A percentile compares a stretch with the other conserved stretches of the same genome.
Conservation (phyloP, 192 early-diverging fungal genomes). For the Coemansia sp. region DNA sequence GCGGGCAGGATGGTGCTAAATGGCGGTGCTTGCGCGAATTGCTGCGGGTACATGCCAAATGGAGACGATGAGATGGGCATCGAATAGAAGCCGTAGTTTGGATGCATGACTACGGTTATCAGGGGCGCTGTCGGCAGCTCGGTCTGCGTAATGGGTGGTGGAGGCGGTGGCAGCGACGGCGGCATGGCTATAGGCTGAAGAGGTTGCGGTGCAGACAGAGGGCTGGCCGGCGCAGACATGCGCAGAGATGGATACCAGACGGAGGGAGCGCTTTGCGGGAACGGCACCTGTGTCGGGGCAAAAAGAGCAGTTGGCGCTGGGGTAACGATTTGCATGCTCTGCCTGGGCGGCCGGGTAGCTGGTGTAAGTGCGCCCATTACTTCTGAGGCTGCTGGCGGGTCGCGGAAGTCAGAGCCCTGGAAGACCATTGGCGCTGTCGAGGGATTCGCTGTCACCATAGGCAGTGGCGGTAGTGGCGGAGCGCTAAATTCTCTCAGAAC, state of each 20-base stretch:
- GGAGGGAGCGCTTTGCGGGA: conserved; percentile 19
- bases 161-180: neutral
- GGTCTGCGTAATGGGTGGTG: neutral
- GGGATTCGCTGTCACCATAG: neutral
- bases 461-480: neutral
- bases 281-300: neutral
- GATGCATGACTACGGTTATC: conserved; percentile 10
- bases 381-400: neutral
- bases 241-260: conserved; percentile 16
- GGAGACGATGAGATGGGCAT: neutral
- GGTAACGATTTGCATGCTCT: neutral
- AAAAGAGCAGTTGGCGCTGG: too few species aligned
- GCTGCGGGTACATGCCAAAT: conserved; percentile 3
- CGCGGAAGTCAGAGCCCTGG: neutral
- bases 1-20: neutral
- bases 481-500: neutral
- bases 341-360: neutral
- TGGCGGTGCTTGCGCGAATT: neutral
- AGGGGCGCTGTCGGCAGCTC: neutral
- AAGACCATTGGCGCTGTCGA: neutral
- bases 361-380: neutral
- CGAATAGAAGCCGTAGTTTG: neutral
- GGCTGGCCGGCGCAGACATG: neutral
- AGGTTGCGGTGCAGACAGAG: neutral
- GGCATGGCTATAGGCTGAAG: neutral